Conservation (phyloP, 2,329 filamentous ascomycete species). For the Incumbomyces lentus region DNA sequence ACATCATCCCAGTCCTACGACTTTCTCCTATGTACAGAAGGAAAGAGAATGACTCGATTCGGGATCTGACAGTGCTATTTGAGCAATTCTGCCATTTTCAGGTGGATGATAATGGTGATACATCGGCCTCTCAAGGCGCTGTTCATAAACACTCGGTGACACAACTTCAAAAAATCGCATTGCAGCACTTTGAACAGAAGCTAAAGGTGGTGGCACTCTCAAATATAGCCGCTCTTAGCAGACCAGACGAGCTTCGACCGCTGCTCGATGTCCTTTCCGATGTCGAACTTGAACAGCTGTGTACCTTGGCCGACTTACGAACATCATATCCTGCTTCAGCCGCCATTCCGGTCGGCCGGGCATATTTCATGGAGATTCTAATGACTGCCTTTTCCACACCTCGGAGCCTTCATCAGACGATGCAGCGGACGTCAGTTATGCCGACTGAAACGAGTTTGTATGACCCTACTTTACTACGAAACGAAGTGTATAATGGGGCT, state of each 20-base stretch:
- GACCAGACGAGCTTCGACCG: constrained; percentile 63
- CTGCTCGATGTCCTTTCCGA: constrained; percentile 66
- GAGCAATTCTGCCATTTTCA: constrained; percentile 80
- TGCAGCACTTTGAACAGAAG: constrained; percentile 80
- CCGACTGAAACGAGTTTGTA: constrained; percentile 77
- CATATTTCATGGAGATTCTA: constrained; percentile 53
- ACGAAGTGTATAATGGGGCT: constrained; percentile 79
- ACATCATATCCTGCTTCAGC: constrained; percentile 68
- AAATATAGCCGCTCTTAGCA: constrained; percentile 81
- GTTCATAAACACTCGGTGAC: constrained; percentile 66
- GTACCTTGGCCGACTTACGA: constrained; percentile 62
- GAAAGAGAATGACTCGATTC: constrained; percentile 63
- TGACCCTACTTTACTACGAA: constrained; percentile 64
- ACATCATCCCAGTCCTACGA: constrained; percentile 65
- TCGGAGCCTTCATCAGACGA: constrained; percentile 70
- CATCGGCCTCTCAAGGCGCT: constrained; percentile 60
- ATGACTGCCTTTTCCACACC: constrained; percentile 65
- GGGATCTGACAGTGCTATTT: constrained; percentile 71
- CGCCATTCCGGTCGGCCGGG: constrained; percentile 50
- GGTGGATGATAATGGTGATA: constrained; percentile 77
- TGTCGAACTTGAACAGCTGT: constrained; percentile 60
- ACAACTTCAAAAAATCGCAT: constrained; percentile 64
- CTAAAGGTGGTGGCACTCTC: constrained; percentile 83
- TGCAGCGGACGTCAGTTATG: constrained; percentile 60
- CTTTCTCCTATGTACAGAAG: constrained; percentile 69